phyloP scores from a whole-genome alignment of 176 grass and related monocot genomes.

The Oryza meridionalis region DNA sequence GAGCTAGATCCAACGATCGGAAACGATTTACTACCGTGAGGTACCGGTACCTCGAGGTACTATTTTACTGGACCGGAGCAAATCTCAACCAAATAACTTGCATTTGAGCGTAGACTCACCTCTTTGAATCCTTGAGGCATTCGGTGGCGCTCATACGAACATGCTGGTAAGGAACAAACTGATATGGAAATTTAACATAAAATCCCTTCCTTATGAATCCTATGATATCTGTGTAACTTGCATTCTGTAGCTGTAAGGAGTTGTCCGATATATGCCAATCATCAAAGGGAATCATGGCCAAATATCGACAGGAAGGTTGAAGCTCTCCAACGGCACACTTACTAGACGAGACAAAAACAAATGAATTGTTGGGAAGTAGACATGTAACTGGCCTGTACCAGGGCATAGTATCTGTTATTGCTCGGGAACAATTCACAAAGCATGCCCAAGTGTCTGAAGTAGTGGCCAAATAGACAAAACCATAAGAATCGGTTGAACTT shows the following conservation, averaged over 20 bases:
- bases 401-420: background rate
- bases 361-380: constrained; percentile 7
- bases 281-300: constrained; percentile 34
- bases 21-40: too few relatives aligned
- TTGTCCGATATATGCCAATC: background rate
- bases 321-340: background rate
- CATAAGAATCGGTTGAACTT: background rate
- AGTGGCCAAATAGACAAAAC: background rate
- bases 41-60: too few relatives aligned
- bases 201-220: background rate
- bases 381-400: constrained; percentile 29
- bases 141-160: background rate
- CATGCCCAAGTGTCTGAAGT: constrained; percentile 7
- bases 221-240: background rate
- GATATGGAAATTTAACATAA: background rate
- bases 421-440: constrained; percentile 45
- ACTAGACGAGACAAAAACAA: background rate
- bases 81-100: too few relatives aligned
- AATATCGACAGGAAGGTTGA: constrained; percentile 35
- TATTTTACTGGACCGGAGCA: too few relatives aligned
- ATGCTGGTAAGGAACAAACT: too few relatives aligned
- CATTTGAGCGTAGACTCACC: background rate
- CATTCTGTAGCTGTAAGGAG: background rate
- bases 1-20: too few relatives aligned
- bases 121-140: background rate